These are phyloP conservation scores for Pisolithus tinctorius DNA, from an alignment of 768 basidiomycete genomes.

Conservation along the genomic window DNA sequence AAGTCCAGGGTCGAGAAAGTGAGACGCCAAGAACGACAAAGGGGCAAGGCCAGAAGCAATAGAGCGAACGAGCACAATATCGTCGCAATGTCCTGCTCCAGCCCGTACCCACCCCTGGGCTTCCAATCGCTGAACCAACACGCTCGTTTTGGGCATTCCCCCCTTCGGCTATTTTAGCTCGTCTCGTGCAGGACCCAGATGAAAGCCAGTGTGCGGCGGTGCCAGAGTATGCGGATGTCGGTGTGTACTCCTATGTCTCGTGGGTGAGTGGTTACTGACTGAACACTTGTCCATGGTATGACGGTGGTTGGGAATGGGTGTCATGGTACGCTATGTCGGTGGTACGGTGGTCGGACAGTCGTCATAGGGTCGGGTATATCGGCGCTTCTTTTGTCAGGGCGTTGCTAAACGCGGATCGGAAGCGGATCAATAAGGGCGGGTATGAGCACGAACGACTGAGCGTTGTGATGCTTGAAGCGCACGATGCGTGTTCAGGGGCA, in stretches of 20 bases:
- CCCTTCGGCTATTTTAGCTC: constrained; percentile 36
- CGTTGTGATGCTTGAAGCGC: constrained; percentile 56
- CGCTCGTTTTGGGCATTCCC: constrained; percentile 62
- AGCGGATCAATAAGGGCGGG: constrained; percentile 9
- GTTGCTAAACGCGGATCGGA: constrained; percentile 25
- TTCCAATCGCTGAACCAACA: constrained; percentile 51
- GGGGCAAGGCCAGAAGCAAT: no score
- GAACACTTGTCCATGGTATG: no score
- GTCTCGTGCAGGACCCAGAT: constrained; percentile 10
- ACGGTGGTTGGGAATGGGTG: no score
- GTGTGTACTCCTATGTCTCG: constrained; percentile 9
- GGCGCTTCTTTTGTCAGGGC: constrained; percentile 38
- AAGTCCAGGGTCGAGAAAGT: no score
- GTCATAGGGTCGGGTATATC: constrained; percentile 51
- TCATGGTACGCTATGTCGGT: neutral
- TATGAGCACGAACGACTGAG: constrained; percentile 10
- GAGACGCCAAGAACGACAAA: no score
- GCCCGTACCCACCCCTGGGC: constrained; percentile 20
- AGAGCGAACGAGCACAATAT: no score
- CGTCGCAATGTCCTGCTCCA: no score
- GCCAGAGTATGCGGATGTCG: constrained; percentile 54
- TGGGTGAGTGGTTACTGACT: no score
- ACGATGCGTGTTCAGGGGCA: constrained; percentile 50
- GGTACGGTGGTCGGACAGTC: constrained; percentile 19
- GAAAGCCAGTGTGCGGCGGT: constrained; percentile 3